A percentile compares a stretch with the other conserved stretches of the same genome.
Evolutionary conservation across 2,329 filamentous ascomycete species (phyloP).

Genomic region (Neopestalotiopsis rosae): DNA sequence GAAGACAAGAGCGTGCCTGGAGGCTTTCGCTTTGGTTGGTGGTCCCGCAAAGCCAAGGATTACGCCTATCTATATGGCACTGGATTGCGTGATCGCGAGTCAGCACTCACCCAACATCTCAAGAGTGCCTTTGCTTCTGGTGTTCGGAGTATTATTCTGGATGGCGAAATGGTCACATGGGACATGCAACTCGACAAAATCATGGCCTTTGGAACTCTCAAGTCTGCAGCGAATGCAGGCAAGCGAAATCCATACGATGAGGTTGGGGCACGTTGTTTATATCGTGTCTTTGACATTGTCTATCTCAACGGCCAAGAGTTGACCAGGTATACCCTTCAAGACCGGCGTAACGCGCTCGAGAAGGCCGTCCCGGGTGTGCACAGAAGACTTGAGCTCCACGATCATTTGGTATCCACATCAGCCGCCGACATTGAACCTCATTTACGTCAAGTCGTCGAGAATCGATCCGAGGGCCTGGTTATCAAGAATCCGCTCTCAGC

Average conservation of each 20-base stretch:
- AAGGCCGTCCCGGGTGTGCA: constrained; percentile 72
- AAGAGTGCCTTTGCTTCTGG: constrained; percentile 76
- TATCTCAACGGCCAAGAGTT: constrained; percentile 83
- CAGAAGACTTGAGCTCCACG: constrained; percentile 83
- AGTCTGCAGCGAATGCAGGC: constrained; percentile 84
- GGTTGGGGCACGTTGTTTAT: constrained; percentile 75
- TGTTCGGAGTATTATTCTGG: constrained; percentile 86
- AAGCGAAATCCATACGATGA: constrained; percentile 72
- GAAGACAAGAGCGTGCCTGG: constrained; percentile 71
- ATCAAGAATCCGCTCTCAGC: constrained; percentile 90
- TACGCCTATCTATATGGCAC: constrained; percentile 94
- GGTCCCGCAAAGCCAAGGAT: constrained; percentile 95
- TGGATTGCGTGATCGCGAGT: constrained; percentile 74
- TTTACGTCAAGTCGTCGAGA: constrained; percentile 82
- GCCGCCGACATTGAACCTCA: constrained; percentile 78
- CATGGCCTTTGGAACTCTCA: constrained; percentile 89
- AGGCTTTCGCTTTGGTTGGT: constrained; percentile 80
- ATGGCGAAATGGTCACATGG: constrained; percentile 99
- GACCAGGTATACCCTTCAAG: constrained; percentile 81
- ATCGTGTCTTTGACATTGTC: constrained; percentile 88
- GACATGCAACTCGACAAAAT: constrained; percentile 84
- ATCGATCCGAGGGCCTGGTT: constrained; percentile 87
- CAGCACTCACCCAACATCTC: constrained; percentile 81
- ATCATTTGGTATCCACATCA: constrained; percentile 68
- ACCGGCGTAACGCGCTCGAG: constrained; percentile 78